These are phyloP conservation scores for Diacronema lutheri DNA, from an alignment of 78 protist genomes.

Conservation along the genomic window DNA sequence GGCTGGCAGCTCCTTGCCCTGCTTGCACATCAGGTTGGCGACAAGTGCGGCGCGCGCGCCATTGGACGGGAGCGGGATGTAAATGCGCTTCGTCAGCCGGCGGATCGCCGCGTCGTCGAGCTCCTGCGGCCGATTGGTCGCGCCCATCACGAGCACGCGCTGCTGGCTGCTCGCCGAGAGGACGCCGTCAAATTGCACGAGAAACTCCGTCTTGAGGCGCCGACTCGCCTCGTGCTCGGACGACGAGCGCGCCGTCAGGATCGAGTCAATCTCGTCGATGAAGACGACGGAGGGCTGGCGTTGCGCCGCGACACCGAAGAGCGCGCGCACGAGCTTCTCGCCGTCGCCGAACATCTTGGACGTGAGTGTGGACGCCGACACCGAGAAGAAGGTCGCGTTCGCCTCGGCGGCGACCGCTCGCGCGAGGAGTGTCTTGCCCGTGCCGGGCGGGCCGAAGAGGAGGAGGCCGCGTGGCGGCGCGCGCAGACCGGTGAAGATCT, in stretches of 20 bases:
- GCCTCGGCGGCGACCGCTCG: slow-evolving; percentile 70
- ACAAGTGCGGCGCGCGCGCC: slow-evolving; percentile 59
- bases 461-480: slow-evolving; percentile 71
- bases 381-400: slow-evolving; percentile 65
- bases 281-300: slow-evolving; percentile 77
- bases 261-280: slow-evolving; percentile 90
- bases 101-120: slow-evolving; percentile 90
- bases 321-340: slow-evolving; percentile 83
- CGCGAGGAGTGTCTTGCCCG: slow-evolving; percentile 83
- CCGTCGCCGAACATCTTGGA: slow-evolving; percentile 86
- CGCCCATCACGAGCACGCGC: slow-evolving; percentile 27
- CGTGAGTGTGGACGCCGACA: slow-evolving; percentile 68
- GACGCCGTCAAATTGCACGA: slow-evolving; percentile 83
- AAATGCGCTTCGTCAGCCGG: slow-evolving; percentile 72
- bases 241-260: slow-evolving; percentile 57
- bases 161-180: not conserved
- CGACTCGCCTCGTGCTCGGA: slow-evolving; percentile 73
- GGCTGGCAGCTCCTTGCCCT: not conserved
- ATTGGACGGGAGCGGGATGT: slow-evolving; percentile 79
- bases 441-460: slow-evolving; percentile 89
- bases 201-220: slow-evolving; percentile 86
- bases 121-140: slow-evolving; percentile 87
- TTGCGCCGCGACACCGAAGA: slow-evolving; percentile 79
- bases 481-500: slow-evolving; percentile 68
- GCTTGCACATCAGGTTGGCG: not conserved